Evolutionary conservation across 306 rosid genomes (phyloP).

Genomic region (Cyamopsis tetragonoloba): DNA sequence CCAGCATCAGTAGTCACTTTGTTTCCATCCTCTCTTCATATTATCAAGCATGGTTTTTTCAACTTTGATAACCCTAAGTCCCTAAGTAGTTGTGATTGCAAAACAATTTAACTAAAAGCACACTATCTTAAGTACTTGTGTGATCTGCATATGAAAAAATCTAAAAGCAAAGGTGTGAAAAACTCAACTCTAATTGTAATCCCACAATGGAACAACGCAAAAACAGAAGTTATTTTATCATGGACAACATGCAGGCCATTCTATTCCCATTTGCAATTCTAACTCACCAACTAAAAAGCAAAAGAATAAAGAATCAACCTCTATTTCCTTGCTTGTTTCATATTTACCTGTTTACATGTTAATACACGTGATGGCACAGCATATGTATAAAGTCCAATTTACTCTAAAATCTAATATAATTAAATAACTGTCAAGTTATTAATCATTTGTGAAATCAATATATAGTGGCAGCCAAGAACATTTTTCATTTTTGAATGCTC

Average conservation of each 20-base stretch:
- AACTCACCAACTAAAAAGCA: neutral
- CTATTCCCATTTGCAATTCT: neutral
- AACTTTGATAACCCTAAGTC: too few relatives aligned
- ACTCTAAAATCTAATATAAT: slow-evolving; percentile 19
- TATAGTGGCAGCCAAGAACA: slow-evolving; percentile 15
- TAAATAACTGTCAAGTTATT: slow-evolving; percentile 7
- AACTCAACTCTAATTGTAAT: neutral
- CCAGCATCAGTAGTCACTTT: too few relatives aligned
- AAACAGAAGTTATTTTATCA: neutral
- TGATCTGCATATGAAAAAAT: too few relatives aligned
- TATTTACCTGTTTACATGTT: slow-evolving; percentile 15
- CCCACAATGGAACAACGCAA: neutral
- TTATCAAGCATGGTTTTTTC: too few relatives aligned
- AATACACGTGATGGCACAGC: slow-evolving; percentile 15
- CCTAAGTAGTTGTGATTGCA: too few relatives aligned
- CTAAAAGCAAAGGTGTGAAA: too few relatives aligned
- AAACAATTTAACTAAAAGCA: too few relatives aligned
- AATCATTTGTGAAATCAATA: slow-evolving; percentile 11
- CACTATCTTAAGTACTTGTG: too few relatives aligned
- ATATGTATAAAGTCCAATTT: slow-evolving; percentile 10
- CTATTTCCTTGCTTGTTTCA: neutral
- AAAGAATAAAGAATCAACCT: slow-evolving; percentile 19
- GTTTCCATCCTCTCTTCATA: too few relatives aligned
- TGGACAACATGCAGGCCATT: neutral
- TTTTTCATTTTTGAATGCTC: slow-evolving; percentile 8